These are phyloP conservation scores for Komagataella pseudopastoris DNA, from an alignment of 805 yeast genomes.

Conservation along the genomic window DNA sequence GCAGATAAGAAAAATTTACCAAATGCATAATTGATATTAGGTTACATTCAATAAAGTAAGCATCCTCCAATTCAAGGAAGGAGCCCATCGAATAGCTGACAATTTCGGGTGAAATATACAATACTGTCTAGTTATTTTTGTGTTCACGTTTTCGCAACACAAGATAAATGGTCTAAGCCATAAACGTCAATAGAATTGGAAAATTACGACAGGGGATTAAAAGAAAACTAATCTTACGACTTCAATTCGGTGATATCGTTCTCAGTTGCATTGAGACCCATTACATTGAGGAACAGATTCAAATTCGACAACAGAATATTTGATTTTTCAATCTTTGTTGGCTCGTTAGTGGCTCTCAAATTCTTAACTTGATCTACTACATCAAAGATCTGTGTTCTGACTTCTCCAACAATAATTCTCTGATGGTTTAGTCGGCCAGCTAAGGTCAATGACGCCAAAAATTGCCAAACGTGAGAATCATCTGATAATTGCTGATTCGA, in stretches of 20 bases:
- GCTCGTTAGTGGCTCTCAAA: conserved; percentile 18
- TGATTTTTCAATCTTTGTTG: conserved; percentile 30
- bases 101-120: too few relatives aligned
- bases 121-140: too few relatives aligned
- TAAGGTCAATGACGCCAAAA: conserved; percentile 83
- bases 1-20: too few relatives aligned
- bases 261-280: conserved; percentile 90
- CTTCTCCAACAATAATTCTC: conserved; percentile 87
- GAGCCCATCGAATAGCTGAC: too few relatives aligned
- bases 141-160: too few relatives aligned
- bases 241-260: conserved; percentile 74
- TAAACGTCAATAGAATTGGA: too few relatives aligned
- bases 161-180: too few relatives aligned
- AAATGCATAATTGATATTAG: too few relatives aligned
- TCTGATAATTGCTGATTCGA: conserved; percentile 24
- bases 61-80: too few relatives aligned
- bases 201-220: background rate
- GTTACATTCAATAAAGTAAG: too few relatives aligned
- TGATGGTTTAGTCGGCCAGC: conserved; percentile 88
- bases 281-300: conserved; percentile 86
- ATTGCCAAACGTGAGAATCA: conserved; percentile 90
- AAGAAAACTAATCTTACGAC: background rate
- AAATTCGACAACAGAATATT: conserved; percentile 56
- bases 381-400: conserved; percentile 85
- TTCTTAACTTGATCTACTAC: conserved; percentile 66